phyloP scores from a whole-genome alignment of 2,329 filamentous ascomycete species.

The Fusarium sp. region DNA sequence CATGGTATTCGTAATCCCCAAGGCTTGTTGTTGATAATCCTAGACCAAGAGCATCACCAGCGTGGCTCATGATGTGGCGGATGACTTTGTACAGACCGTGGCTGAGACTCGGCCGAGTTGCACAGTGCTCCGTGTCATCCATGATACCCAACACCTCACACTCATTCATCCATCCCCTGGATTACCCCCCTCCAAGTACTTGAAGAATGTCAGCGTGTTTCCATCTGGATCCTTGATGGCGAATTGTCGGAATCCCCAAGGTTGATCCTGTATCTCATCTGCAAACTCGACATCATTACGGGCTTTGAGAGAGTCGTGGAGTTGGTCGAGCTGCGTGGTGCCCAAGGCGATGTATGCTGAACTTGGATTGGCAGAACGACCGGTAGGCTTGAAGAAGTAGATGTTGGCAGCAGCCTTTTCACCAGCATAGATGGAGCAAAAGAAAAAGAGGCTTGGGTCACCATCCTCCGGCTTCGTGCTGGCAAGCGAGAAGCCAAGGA shows the following conservation, averaged over 20 bases:
- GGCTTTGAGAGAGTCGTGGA: slow-evolving; percentile 21
- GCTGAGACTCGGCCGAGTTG: slow-evolving; percentile 8
- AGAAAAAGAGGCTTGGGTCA: slow-evolving; percentile 18
- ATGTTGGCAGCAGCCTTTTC: slow-evolving; percentile 33
- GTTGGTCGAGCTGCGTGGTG: slow-evolving; percentile 21
- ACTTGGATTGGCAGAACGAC: slow-evolving; percentile 6
- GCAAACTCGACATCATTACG: slow-evolving; percentile 14
- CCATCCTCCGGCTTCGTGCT: slow-evolving; percentile 23
- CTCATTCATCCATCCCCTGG: slow-evolving; percentile 21
- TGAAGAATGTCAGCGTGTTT: slow-evolving; percentile 35
- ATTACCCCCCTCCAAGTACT: slow-evolving; percentile 29
- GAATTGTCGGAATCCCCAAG: slow-evolving; percentile 34
- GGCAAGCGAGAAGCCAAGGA: slow-evolving; percentile 24
- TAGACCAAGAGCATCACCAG: not conserved
- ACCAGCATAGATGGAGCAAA: slow-evolving; percentile 27
- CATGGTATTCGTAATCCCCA: not conserved
- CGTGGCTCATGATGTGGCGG: slow-evolving; percentile 1
- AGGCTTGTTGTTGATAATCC: not conserved
- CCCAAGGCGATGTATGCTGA: slow-evolving; percentile 30
- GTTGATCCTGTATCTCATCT: slow-evolving; percentile 24
- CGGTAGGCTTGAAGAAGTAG: slow-evolving; percentile 32
- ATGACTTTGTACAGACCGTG: not conserved
- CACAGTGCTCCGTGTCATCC: not conserved
- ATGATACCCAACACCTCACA: not conserved
- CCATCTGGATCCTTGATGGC: slow-evolving; percentile 28